Conservation (phyloP, 305 asterid species). For the Rubia tinctorum region DNA sequence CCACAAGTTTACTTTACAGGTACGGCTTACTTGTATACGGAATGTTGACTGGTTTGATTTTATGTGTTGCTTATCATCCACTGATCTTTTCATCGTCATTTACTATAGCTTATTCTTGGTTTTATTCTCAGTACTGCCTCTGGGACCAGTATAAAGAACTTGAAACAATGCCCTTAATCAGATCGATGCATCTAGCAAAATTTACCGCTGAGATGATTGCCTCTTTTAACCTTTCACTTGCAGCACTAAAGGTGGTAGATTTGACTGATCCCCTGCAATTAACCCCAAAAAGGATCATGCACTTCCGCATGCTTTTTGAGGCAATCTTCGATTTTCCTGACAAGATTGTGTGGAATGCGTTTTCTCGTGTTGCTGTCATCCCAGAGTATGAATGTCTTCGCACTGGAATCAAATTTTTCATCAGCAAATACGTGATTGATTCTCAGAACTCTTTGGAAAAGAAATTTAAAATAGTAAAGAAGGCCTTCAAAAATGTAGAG, state of each 20-base stretch:
- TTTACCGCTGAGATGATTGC: constrained; percentile 77
- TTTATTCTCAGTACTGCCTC: constrained; percentile 61
- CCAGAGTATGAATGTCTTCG: constrained; percentile 73
- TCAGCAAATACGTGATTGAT: constrained; percentile 52
- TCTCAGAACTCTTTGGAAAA: constrained; percentile 30
- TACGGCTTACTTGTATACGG: constrained; percentile 15
- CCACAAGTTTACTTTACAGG: constrained; percentile 95
- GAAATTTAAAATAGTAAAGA: constrained; percentile 67
- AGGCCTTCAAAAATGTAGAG: constrained; percentile 66
- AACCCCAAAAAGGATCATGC: constrained; percentile 74
- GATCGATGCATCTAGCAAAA: constrained; percentile 87
- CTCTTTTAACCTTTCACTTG: constrained; percentile 70
- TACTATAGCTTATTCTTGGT: neutral
- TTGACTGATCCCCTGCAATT: constrained; percentile 42
- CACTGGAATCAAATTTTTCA: constrained; percentile 65
- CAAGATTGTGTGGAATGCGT: constrained; percentile 67
- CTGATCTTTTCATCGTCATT: neutral
- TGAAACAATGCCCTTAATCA: constrained; percentile 64
- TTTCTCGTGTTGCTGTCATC: constrained; percentile 67
- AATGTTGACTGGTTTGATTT: neutral
- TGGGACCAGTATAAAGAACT: constrained; percentile 96
- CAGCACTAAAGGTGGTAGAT: constrained; percentile 72
- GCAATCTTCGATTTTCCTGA: constrained; percentile 65
- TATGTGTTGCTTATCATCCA: neutral
- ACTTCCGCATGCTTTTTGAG: constrained; percentile 80